phyloP scores from a whole-genome alignment of 208 protist genomes.

The Herpetomonas samuelpessoai region DNA sequence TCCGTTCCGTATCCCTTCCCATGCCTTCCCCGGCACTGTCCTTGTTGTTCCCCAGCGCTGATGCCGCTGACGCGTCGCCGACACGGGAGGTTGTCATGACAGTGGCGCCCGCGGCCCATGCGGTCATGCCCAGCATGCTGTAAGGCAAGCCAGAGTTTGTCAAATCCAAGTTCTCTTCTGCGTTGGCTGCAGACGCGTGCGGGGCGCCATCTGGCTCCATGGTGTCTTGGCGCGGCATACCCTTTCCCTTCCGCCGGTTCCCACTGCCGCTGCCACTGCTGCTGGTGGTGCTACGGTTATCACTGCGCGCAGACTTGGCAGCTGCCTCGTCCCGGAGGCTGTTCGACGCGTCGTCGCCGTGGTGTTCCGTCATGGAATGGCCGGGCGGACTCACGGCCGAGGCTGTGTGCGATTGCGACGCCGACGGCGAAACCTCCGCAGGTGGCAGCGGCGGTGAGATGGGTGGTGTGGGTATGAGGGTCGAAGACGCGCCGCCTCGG shows the following conservation, averaged over 20 bases:
- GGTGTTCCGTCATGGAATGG: background rate
- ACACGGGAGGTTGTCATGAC: background rate
- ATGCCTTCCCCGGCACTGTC: background rate
- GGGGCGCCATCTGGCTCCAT: background rate
- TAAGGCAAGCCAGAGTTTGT: background rate
- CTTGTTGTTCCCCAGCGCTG: background rate
- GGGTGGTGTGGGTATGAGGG: too few species aligned
- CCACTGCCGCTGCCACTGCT: background rate
- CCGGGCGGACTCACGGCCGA: background rate
- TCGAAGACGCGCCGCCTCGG: too few species aligned
- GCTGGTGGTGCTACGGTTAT: conserved; percentile 2
- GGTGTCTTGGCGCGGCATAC: conserved; percentile 4
- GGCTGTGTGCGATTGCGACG: background rate
- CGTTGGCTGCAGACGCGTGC: background rate
- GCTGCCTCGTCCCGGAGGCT: conserved; percentile 4
- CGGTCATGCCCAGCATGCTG: background rate
- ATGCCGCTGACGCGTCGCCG: too few species aligned
- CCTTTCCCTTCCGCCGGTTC: background rate
- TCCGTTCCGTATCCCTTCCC: too few species aligned
- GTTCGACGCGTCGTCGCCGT: conserved; percentile 10
- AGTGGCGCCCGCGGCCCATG: background rate
- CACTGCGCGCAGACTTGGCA: background rate
- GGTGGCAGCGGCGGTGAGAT: too few species aligned
- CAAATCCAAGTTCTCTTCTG: background rate
- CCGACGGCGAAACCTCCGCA: too few species aligned